A percentile compares a stretch with the other conserved stretches of the same genome.
phyloP scores from a whole-genome alignment of 2,329 filamentous ascomycete genomes.

The Aspergillus floridensis region DNA sequence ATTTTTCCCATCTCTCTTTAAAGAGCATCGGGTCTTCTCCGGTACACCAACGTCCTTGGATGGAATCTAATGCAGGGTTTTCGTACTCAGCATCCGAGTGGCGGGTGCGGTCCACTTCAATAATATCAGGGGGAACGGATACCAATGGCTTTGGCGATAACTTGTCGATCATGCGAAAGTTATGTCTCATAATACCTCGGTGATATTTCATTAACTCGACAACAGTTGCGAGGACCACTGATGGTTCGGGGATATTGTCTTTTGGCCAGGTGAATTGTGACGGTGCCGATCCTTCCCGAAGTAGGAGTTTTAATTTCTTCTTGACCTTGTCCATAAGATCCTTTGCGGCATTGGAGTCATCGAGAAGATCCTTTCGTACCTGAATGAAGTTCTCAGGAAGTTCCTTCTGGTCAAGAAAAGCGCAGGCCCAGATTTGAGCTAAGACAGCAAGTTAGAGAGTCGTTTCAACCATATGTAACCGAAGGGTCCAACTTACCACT shows the following conservation, averaged over 20 bases:
- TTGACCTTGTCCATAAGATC: slow-evolving; percentile 99
- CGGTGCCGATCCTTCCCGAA: slow-evolving; percentile 89
- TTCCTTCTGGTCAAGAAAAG: slow-evolving; percentile 85
- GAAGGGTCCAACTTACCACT: slow-evolving; percentile 53
- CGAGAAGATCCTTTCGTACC: slow-evolving; percentile 88
- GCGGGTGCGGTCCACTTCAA: slow-evolving; percentile 7
- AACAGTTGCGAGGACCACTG: slow-evolving; percentile 84
- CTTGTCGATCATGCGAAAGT: slow-evolving; percentile 77
- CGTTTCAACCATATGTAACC: neutral
- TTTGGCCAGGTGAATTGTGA: slow-evolving; percentile 97
- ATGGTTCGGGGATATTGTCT: slow-evolving; percentile 88
- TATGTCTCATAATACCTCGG: slow-evolving; percentile 89
- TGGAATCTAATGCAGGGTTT: slow-evolving; percentile 60
- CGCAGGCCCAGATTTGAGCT: slow-evolving; percentile 90
- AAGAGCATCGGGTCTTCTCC: slow-evolving; percentile 94
- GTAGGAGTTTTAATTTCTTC: slow-evolving; percentile 92
- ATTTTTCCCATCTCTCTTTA: slow-evolving; percentile 95
- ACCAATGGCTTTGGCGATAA: slow-evolving; percentile 20
- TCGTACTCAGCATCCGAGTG: slow-evolving; percentile 25
- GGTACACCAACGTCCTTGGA: slow-evolving; percentile 93
- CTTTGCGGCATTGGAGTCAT: slow-evolving; percentile 97
- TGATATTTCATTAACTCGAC: slow-evolving; percentile 98
- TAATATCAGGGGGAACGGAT: neutral
- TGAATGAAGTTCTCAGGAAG: slow-evolving; percentile 81
- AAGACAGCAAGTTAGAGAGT: slow-evolving; percentile 12